These are phyloP conservation scores for Claviceps monticola DNA, from an alignment of 2,329 filamentous ascomycete genomes.

Conservation along the genomic window DNA sequence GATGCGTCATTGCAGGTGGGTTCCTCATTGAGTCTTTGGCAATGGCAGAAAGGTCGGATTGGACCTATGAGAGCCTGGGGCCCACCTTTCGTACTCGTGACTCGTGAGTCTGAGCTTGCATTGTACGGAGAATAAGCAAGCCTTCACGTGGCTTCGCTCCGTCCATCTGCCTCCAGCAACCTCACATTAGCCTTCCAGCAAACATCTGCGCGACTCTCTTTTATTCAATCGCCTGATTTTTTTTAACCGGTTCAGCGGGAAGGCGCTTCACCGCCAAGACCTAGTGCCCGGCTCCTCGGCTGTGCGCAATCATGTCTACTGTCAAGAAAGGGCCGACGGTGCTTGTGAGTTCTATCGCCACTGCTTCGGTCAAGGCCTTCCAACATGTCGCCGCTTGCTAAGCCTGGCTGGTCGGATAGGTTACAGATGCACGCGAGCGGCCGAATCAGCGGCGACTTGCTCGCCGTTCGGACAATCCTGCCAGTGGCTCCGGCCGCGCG, in stretches of 20 bases:
- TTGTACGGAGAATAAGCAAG: neutral
- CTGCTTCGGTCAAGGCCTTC: neutral
- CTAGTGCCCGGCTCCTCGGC: neutral
- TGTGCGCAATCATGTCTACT: slow-evolving; percentile 23
- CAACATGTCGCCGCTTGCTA: slow-evolving; percentile 2
- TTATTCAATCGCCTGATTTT: neutral
- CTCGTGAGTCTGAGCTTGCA: neutral
- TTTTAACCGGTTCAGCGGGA: neutral
- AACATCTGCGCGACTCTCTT: neutral
- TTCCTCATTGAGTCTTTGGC: too few relatives aligned
- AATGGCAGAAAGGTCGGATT: neutral
- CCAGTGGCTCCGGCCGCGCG: slow-evolving; percentile 17
- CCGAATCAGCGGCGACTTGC: slow-evolving; percentile 18
- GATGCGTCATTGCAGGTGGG: neutral
- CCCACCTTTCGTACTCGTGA: neutral
- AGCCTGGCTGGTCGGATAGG: slow-evolving; percentile 12
- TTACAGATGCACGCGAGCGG: slow-evolving; percentile 26
- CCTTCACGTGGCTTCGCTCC: neutral
- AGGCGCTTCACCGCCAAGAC: neutral
- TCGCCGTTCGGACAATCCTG: slow-evolving; percentile 19
- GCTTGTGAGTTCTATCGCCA: slow-evolving; percentile 29
- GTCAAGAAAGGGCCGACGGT: slow-evolving; percentile 46
- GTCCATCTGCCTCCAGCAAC: neutral
- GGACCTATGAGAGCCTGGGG: neutral
- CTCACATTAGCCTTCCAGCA: neutral